These are phyloP conservation scores for Fusarium luffae DNA, from an alignment of 2,329 filamentous ascomycete species.

Conservation along the genomic window DNA sequence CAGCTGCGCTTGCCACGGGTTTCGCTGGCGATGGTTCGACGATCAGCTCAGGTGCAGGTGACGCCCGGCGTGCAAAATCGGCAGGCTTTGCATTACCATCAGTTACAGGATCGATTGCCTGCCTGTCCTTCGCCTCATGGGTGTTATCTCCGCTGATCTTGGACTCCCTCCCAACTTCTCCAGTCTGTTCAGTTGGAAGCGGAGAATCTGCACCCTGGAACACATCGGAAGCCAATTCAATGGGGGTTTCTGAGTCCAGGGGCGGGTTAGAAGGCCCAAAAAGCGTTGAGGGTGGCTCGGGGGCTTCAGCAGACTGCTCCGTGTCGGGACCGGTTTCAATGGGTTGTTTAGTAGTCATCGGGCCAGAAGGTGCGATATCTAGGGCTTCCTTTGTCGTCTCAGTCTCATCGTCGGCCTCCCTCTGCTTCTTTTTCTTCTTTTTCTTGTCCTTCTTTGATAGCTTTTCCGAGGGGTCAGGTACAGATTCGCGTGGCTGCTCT, in stretches of 20 bases:
- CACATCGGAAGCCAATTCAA: background rate
- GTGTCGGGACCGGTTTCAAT: background rate
- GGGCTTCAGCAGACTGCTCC: background rate
- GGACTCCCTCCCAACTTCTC: background rate
- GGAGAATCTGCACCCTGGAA: background rate
- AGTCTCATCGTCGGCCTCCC: slow-evolving; percentile 8
- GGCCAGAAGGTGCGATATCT: background rate
- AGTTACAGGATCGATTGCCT: background rate
- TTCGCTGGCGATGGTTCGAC: background rate
- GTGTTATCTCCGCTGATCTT: background rate
- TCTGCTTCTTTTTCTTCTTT: slow-evolving; percentile 48
- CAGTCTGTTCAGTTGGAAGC: background rate
- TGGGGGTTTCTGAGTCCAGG: background rate
- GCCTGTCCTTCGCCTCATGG: background rate
- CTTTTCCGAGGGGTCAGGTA: slow-evolving; percentile 6
- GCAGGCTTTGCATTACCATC: background rate
- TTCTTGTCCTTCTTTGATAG: slow-evolving; percentile 48
- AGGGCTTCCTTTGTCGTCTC: background rate
- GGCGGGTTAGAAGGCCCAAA: background rate
- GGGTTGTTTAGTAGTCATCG: background rate
- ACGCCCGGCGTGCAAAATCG: background rate
- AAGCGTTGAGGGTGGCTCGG: background rate
- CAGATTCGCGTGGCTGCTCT: background rate
- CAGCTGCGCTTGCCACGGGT: background rate
- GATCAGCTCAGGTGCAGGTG: background rate